phyloP scores from a whole-genome alignment of 2,329 filamentous ascomycete species.

The Aspergillus chevalieri region DNA sequence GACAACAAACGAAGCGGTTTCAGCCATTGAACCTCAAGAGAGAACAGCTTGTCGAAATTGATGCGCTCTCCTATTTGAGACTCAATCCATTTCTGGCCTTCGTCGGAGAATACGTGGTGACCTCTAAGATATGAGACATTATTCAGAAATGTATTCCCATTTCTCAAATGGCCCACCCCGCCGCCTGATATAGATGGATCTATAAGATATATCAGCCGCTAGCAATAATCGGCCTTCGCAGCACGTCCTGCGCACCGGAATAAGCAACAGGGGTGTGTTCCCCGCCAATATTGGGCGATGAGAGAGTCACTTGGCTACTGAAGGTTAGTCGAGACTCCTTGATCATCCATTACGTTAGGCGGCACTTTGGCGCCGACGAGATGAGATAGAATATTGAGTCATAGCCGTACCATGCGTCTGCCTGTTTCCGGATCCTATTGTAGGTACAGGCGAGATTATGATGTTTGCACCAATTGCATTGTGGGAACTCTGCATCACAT shows the following conservation, averaged over 20 bases:
- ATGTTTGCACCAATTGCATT: slow-evolving; percentile 14
- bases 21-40: slow-evolving; percentile 1
- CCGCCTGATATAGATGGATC: too few species aligned
- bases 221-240: too few species aligned
- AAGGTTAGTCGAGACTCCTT: too few species aligned
- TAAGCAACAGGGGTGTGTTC: too few species aligned
- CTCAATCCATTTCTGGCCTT: slow-evolving; percentile 4
- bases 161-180: too few species aligned
- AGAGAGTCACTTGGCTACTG: too few species aligned
- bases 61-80: slow-evolving; percentile 1
- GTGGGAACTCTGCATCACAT: slow-evolving; percentile 9
- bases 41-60: not conserved
- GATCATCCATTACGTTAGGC: too few species aligned
- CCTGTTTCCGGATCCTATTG: slow-evolving; percentile 1
- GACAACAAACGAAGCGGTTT: not conserved
- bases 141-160: not conserved
- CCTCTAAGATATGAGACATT: not conserved
- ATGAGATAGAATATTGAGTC: too few species aligned
- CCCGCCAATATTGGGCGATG: too few species aligned
- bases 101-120: not conserved
- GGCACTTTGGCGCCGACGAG: too few species aligned
- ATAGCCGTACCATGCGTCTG: not conserved
- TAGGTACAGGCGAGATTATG: slow-evolving; percentile 12
- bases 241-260: too few species aligned
- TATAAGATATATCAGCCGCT: too few species aligned